These are phyloP conservation scores for Dianthus caryophyllus DNA, from an alignment of 148 eudicot species.

Conservation along the genomic window DNA sequence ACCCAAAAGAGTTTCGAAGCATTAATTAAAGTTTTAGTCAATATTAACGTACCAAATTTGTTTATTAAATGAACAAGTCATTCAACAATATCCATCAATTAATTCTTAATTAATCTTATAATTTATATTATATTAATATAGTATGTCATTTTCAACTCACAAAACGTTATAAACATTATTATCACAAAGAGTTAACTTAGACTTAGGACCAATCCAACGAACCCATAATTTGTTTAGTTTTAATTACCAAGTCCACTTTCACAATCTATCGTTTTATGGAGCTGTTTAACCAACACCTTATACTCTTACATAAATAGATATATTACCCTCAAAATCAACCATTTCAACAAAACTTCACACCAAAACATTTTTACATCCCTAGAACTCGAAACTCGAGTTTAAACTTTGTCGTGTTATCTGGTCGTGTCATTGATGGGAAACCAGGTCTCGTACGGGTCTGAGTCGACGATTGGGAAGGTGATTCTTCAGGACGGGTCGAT, in stretches of 20 bases:
- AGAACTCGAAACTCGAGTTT: not conserved
- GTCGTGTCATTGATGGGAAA: conserved; percentile 51
- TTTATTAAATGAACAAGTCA: not conserved
- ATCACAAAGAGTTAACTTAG: not conserved
- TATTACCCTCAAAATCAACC: not conserved
- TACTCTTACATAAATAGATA: conserved; percentile 2
- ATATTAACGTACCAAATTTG: not conserved
- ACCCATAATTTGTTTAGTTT: conserved; percentile 25
- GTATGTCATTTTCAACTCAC: not conserved
- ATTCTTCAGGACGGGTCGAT: conserved; percentile 53
- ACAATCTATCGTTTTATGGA: conserved; percentile 43
- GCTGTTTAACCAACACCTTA: conserved; percentile 63
- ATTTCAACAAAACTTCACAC: not conserved
- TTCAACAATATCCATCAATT: not conserved
- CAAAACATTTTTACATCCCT: not conserved
- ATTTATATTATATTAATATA: too few relatives aligned
- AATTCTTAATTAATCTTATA: not conserved
- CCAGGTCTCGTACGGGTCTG: conserved; percentile 27
- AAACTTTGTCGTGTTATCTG: not conserved
- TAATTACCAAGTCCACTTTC: conserved; percentile 54
- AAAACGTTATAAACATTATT: not conserved
- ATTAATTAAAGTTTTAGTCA: not conserved
- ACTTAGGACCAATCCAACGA: conserved; percentile 14
- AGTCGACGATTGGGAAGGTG: conserved; percentile 45
- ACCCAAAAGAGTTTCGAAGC: not conserved